Evolutionary conservation across 2,329 filamentous ascomycete genomes (phyloP), one percentile per base, ranked within the genome.

Genomic region (Colletotrichum melonis): DNA sequence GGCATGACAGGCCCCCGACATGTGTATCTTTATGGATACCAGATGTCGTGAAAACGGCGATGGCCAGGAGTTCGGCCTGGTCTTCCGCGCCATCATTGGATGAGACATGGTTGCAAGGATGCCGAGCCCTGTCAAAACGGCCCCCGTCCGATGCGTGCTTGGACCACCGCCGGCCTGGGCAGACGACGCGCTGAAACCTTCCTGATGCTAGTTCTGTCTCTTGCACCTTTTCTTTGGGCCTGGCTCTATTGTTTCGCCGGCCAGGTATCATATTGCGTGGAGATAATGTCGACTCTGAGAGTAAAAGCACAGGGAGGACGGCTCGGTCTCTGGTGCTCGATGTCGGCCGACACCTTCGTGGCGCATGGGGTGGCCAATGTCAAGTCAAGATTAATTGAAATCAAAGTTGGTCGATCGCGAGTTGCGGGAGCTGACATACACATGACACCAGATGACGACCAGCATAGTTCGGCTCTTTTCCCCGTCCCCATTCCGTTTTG

Each of bases 171-270:
- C 62, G 57, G 63, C 62, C 62, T 49, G 26, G 68, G 62, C 62
- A 24, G 63, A 63, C 38, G 7, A 59, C 58, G 67, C 28, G 24
- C 49, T 74, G 72, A 74, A 74, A 74, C 68, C 35, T 57, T 72
- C 52, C 46, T 74, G 72, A 72, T 72, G 72, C 72, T 12, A 56
- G 62, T 38, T 24, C 57, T 58, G 67, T 67, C 63, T 74, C 68
- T 63, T 54, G 57, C 52, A 9, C 46, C 63, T 55, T 24, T 46
- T 49, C 38, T 32, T 26, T 32, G 60, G 49, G 8, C 24, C 63
- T 63, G n/a, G 52, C 46, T 30, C 14, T 58, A 8, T n/a, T 57
- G 28, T 46, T n/a, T 65, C 24, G 42, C n/a, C 12, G 52, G 32
- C 42, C 24, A 49, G 16, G 8, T 32, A 63, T 42, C 4, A 63